Evolutionary conservation across 257 asterid species (phyloP).

Genomic region (Ilex aquifolium): DNA sequence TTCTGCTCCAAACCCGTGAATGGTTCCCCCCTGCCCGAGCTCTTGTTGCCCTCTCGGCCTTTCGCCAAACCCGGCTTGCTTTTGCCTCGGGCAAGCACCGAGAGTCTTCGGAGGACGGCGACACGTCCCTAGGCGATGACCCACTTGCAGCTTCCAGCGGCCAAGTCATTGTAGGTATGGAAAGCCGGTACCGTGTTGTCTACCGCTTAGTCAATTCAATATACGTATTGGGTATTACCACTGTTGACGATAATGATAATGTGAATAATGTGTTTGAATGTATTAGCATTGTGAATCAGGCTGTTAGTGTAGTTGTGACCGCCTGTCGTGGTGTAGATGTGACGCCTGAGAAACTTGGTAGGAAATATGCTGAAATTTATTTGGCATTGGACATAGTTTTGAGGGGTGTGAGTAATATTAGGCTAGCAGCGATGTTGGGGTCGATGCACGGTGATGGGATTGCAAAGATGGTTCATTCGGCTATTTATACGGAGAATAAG

Average conservation of each 20-base stretch:
- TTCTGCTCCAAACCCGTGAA: slow-evolving; percentile 94
- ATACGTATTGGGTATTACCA: slow-evolving; percentile 57
- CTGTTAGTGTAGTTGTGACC: slow-evolving; percentile 81
- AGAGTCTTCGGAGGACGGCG: slow-evolving; percentile 19
- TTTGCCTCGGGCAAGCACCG: slow-evolving; percentile 51
- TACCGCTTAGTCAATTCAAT: slow-evolving; percentile 89
- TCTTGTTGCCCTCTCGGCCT: slow-evolving; percentile 83
- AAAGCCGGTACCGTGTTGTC: slow-evolving; percentile 79
- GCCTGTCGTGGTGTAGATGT: slow-evolving; percentile 98
- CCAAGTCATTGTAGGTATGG: slow-evolving; percentile 91
- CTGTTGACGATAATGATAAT: slow-evolving; percentile 65
- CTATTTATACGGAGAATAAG: slow-evolving; percentile 78
- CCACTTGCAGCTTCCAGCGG: slow-evolving; percentile 96
- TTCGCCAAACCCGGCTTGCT: slow-evolving; percentile 77
- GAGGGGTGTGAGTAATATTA: slow-evolving; percentile 85
- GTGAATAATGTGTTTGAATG: slow-evolving; percentile 78
- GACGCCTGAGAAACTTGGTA: slow-evolving; percentile 83
- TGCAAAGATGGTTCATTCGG: slow-evolving; percentile 95
- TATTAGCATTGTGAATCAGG: slow-evolving; percentile 75
- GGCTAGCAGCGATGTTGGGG: slow-evolving; percentile 89
- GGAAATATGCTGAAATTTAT: slow-evolving; percentile 85
- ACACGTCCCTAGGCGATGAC: slow-evolving; percentile 81
- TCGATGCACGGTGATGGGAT: slow-evolving; percentile 97
- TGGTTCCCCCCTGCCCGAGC: slow-evolving; percentile 99
- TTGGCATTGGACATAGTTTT: slow-evolving; percentile 96